Evolutionary conservation across 2,329 filamentous ascomycete genomes (phyloP).

Genomic region (Cladobotryum protrusum): DNA sequence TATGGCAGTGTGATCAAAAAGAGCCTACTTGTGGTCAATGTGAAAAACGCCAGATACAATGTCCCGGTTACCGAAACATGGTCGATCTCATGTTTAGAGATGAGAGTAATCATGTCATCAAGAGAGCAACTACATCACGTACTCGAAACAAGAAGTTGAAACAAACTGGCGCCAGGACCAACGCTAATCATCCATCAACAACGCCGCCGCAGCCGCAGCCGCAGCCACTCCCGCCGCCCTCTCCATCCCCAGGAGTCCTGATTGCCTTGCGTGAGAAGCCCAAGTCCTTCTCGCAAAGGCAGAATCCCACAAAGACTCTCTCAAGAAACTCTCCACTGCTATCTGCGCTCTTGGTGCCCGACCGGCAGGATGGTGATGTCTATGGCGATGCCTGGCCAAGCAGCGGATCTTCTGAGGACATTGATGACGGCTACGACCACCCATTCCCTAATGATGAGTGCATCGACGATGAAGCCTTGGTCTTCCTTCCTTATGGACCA

Average conservation of each 20-base stretch:
- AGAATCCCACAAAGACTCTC: not conserved
- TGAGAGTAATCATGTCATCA: slow-evolving; percentile 49
- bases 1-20: slow-evolving; percentile 45
- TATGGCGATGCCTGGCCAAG: slow-evolving; percentile 1
- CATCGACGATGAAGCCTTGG: slow-evolving; percentile 3
- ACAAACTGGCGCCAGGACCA: slow-evolving; percentile 7
- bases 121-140: slow-evolving; percentile 38
- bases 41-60: slow-evolving; percentile 43
- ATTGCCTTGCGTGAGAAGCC: not conserved
- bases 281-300: not conserved
- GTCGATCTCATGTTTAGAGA: slow-evolving; percentile 54
- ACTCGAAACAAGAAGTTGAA: slow-evolving; percentile 19
- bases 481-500: slow-evolving; percentile 13
- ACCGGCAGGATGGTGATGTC: not conserved
- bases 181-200: not conserved
- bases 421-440: slow-evolving; percentile 1
- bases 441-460: slow-evolving; percentile 1
- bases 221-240: slow-evolving; percentile 1
- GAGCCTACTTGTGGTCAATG: slow-evolving; percentile 50
- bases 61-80: slow-evolving; percentile 50
- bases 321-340: not conserved
- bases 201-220: not conserved
- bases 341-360: not conserved
- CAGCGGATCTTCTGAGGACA: slow-evolving; percentile 5
- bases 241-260: not conserved